phyloP scores from a whole-genome alignment of 768 basidiomycete species.

The Boletus rufocinnamomeus region DNA sequence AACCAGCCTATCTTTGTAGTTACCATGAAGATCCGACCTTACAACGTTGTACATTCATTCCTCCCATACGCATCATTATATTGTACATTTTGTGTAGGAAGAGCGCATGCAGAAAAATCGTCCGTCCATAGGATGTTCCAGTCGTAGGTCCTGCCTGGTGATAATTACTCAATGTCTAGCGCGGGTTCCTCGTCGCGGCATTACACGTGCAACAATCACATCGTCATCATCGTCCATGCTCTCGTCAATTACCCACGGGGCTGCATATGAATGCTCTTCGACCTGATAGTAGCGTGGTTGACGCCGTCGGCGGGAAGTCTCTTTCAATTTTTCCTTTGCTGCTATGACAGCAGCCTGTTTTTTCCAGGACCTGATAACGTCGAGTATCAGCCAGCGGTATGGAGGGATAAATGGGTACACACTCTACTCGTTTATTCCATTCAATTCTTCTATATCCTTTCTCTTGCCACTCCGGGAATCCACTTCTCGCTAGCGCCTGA shows the following conservation, averaged over 20 bases:
- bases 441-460: constrained; percentile 50
- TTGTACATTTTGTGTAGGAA: constrained; percentile 6
- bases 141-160: not conserved
- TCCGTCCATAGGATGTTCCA: not conserved
- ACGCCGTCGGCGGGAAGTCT: constrained; percentile 12
- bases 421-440: constrained; percentile 59
- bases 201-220: not conserved
- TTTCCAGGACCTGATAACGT: constrained; percentile 34
- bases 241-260: constrained; percentile 10
- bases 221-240: constrained; percentile 7
- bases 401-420: constrained; percentile 24
- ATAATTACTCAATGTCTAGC: constrained; percentile 13
- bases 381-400: not conserved
- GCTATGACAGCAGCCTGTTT: constrained; percentile 12
- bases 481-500: constrained; percentile 45
- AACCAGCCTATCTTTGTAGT: not conserved
- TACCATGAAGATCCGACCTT: not conserved
- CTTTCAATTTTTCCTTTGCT: constrained; percentile 23
- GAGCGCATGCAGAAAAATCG: not conserved
- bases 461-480: constrained; percentile 53
- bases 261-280: constrained; percentile 10
- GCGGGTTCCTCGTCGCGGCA: constrained; percentile 22
- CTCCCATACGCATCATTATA: not conserved
- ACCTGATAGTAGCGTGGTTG: constrained; percentile 14
- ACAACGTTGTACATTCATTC: not conserved